Evolutionary conservation across 2,329 filamentous ascomycete species (phyloP).

Genomic region (Fusarium oligoseptatum): DNA sequence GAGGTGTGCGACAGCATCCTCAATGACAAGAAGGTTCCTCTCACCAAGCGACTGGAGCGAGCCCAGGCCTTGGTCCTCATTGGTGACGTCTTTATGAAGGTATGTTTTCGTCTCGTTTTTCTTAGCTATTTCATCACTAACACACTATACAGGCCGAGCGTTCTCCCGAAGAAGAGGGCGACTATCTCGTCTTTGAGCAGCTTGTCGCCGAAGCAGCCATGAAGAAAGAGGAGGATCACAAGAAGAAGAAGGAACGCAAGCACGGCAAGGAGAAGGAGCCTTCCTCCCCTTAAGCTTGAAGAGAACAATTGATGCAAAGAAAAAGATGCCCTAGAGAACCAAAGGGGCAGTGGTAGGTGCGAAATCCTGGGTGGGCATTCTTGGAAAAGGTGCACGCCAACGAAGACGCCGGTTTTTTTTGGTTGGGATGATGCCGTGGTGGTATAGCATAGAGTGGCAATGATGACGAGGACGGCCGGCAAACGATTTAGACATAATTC

Average conservation of each 20-base stretch:
- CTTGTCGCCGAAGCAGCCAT: slow-evolving; percentile 95
- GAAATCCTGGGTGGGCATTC: slow-evolving; percentile 7
- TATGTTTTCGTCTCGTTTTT: slow-evolving; percentile 56
- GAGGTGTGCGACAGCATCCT: slow-evolving; percentile 94
- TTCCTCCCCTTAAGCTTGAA: neutral
- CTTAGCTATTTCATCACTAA: slow-evolving; percentile 15
- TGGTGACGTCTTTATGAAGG: slow-evolving; percentile 90
- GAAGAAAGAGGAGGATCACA: slow-evolving; percentile 87
- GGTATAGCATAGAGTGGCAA: slow-evolving; percentile 24
- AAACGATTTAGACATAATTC: slow-evolving; percentile 47
- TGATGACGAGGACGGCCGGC: slow-evolving; percentile 39
- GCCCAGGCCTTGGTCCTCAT: slow-evolving; percentile 90
- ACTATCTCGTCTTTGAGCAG: slow-evolving; percentile 99
- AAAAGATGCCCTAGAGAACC: neutral
- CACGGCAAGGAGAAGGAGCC: slow-evolving; percentile 34
- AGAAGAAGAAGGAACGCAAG: slow-evolving; percentile 69
- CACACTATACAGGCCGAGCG: slow-evolving; percentile 76
- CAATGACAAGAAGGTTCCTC: slow-evolving; percentile 80
- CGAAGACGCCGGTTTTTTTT: slow-evolving; percentile 9
- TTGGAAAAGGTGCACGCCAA: slow-evolving; percentile 13
- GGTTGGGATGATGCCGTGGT: slow-evolving; percentile 7
- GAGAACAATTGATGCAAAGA: neutral
- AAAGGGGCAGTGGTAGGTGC: neutral
- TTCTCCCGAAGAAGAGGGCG: slow-evolving; percentile 95
- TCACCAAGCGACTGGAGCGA: slow-evolving; percentile 89